Base-by-base conservation (phyloP, 495 filamentous ascomycete genomes). In the Podospora pseudocomata region DNA sequence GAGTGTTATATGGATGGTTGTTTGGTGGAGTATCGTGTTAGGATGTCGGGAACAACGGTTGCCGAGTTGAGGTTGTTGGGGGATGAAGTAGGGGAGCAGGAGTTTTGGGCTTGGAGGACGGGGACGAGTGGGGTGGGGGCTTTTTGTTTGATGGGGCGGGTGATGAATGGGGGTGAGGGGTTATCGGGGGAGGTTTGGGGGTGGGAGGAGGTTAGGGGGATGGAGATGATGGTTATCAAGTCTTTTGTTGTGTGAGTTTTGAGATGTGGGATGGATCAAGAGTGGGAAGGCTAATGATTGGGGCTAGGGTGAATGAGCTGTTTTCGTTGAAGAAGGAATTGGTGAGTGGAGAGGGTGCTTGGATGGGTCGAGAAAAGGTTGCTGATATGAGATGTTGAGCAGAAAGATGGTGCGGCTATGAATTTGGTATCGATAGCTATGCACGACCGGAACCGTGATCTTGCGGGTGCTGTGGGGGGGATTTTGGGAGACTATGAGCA, bases 281-380 rank as follows among this genome's bases (percentile, higher is more conserved):
- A 19, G 30, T 7, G 19, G 13, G 13, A 30, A 11, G 23, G 27
- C 15, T 15, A 28, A 28, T 5, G 28, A n/a, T 6, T 1, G 16
- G 23, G 23, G 4, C 0, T 39, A 73, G 71, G 0, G 67, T 73
- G 44, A 73, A 73, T 20, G 71, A 73, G 49, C 19, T 73, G 7
- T 69, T 73, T 55, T 69, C 71, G 1, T 60, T 73, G 56, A 71
- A 73, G 27, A 73, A 73, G 19, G 68, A 73, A 23, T 61, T 73
- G 19, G 71, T 73, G 26, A 53, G 71, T 66, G 15, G 19, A 9
- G 15, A 16, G 19, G 7, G 15, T 39, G 3, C 26, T 62, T 72
- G 3, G 65, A 6, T 57, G 7, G 1, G 30, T 11, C 30, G 7
- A 32, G 30, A 32, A 0, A n/a, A 49, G 13, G 30, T 49, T 3